Evolutionary conservation across 1,284 basidiomycete genomes (phyloP).

Genomic region (Apiotrichum laibachii): DNA sequence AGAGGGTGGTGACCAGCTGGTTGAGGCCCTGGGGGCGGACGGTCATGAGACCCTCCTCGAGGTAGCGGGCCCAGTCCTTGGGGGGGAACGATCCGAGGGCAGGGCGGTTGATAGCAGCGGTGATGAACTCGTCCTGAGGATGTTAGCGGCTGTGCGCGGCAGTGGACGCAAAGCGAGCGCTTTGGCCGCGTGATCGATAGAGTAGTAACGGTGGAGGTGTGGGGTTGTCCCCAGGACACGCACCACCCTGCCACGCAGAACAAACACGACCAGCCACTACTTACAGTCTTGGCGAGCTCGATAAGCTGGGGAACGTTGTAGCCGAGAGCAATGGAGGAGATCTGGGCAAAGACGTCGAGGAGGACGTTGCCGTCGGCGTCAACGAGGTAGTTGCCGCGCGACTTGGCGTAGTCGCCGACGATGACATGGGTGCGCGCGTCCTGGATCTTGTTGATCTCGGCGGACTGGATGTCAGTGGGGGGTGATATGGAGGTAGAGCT

Average conservation of each 20-base stretch:
- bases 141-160: neutral
- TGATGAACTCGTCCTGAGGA: constrained; percentile 19
- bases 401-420: constrained; percentile 25
- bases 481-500: neutral
- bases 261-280: constrained; percentile 3
- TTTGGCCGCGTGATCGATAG: too few relatives aligned
- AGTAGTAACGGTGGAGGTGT: too few relatives aligned
- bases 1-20: constrained; percentile 52
- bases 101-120: constrained; percentile 52
- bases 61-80: constrained; percentile 53
- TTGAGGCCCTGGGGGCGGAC: constrained; percentile 56
- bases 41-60: constrained; percentile 54
- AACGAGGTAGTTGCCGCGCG: constrained; percentile 54
- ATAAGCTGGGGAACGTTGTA: constrained; percentile 57
- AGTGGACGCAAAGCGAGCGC: neutral
- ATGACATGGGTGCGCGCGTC: constrained; percentile 28
- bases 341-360: constrained; percentile 58
- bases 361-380: constrained; percentile 58
- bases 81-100: constrained; percentile 58
- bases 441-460: constrained; percentile 27
- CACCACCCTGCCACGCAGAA: too few relatives aligned
- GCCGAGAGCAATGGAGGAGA: constrained; percentile 52
- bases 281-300: constrained; percentile 46
- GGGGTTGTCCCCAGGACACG: too few relatives aligned
- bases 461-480: constrained; percentile 20